A percentile compares a stretch with the other conserved stretches of the same genome.
Evolutionary conservation across 352 stramenopile genomes (phyloP).

Genomic region (Pythium utonaiense): DNA sequence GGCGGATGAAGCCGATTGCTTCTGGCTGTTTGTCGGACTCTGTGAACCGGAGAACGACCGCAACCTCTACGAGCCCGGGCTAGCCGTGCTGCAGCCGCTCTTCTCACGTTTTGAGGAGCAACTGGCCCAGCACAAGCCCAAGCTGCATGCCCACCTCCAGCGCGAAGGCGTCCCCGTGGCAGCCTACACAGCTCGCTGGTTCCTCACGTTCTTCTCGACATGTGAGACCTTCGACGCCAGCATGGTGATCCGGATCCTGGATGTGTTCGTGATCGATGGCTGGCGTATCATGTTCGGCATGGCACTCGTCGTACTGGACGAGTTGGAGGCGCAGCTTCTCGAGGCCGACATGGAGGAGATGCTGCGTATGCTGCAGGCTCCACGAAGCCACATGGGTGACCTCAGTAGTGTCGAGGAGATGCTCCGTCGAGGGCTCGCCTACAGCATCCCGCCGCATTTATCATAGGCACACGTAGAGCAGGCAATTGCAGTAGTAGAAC

Average conservation of each 20-base stretch:
- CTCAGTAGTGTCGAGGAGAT: slow-evolving; percentile 10
- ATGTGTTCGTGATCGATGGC: slow-evolving; percentile 77
- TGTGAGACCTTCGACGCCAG: slow-evolving; percentile 72
- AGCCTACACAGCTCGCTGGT: slow-evolving; percentile 76
- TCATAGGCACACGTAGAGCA: not conserved
- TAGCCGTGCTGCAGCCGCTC: slow-evolving; percentile 62
- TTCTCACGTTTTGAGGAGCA: slow-evolving; percentile 64
- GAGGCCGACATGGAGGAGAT: slow-evolving; percentile 65
- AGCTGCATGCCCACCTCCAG: slow-evolving; percentile 55
- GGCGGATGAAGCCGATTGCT: slow-evolving; percentile 66
- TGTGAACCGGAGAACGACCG: slow-evolving; percentile 67
- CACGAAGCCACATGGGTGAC: slow-evolving; percentile 38
- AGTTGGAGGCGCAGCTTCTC: slow-evolving; percentile 52
- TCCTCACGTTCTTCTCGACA: slow-evolving; percentile 82
- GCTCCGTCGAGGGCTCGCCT: slow-evolving; percentile 12
- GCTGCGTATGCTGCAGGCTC: slow-evolving; percentile 60
- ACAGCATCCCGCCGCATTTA: slow-evolving; percentile 3
- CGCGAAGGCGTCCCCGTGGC: slow-evolving; percentile 59
- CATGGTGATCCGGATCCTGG: slow-evolving; percentile 65
- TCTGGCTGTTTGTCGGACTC: slow-evolving; percentile 80
- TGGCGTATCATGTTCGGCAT: slow-evolving; percentile 80
- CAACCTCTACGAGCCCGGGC: slow-evolving; percentile 77
- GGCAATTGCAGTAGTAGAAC: not conserved
- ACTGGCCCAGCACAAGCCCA: slow-evolving; percentile 64
- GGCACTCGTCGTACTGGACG: slow-evolving; percentile 72